Conservation (phyloP, 805 yeast genomes). For the Scheffersomyces lignosus region DNA sequence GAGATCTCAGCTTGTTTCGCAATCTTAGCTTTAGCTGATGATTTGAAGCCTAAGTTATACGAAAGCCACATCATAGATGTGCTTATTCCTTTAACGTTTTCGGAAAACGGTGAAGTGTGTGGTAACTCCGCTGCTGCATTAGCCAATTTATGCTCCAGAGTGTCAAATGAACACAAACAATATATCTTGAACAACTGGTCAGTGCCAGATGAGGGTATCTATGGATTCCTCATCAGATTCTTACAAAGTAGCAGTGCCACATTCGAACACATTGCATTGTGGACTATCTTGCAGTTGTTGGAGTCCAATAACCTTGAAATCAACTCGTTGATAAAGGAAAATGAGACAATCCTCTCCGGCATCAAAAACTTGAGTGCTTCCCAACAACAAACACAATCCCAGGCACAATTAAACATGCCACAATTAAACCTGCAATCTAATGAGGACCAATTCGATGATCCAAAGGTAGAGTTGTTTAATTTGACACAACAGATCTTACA, state of each 20-base stretch:
- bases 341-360: constrained; percentile 52
- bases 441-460: constrained; percentile 51
- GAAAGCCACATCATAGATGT: constrained; percentile 85
- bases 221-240: constrained; percentile 79
- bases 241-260: constrained; percentile 84
- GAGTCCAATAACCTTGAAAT: constrained; percentile 78
- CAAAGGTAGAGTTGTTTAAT: constrained; percentile 62
- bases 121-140: constrained; percentile 98
- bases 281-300: constrained; percentile 92
- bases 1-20: constrained; percentile 98
- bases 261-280: constrained; percentile 94
- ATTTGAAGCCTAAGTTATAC: constrained; percentile 79
- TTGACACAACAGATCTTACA: constrained; percentile 69
- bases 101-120: constrained; percentile 89
- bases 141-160: constrained; percentile 92
- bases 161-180: constrained; percentile 66
- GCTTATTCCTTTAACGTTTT: constrained; percentile 85
- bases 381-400: constrained; percentile 34
- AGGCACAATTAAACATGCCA: constrained; percentile 19
- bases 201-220: constrained; percentile 79
- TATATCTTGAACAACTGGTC: constrained; percentile 79
- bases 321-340: constrained; percentile 53
- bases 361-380: constrained; percentile 49
- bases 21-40: constrained; percentile 93
- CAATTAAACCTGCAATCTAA: constrained; percentile 19